Evolutionary conservation across 2,329 filamentous ascomycete genomes (phyloP), one percentile per base, ranked within the genome.

Genomic region (Arthroderma sp.): DNA sequence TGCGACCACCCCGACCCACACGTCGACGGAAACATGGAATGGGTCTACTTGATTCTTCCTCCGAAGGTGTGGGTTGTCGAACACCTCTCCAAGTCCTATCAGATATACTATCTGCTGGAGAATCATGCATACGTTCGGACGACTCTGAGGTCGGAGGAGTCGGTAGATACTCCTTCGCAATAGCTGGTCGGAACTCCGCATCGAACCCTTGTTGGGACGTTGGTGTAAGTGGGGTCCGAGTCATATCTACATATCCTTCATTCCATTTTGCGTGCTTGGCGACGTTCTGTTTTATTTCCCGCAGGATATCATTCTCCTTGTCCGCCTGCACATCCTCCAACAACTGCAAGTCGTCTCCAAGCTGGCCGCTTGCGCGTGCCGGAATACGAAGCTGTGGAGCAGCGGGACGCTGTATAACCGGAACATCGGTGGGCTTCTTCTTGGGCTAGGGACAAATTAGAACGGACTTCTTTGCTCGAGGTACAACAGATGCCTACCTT

Each of bases 191-290:
- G 69, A 85, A 88, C 51, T 75, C 75, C 47, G 72, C 64, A 50
- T 81, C 73, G 53, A 71, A 70, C 36, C 67, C 70, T 52, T 76
- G 71, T 47, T 85, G 81, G 56, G 77, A 72, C 37, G 85, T 78
- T 22, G 87, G 87, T 42, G 84, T 85, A 52, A 96, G 75, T 42
- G 89, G 87, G 52, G 81, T 80, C 67, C 81, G 80, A 49, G 89
- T 95, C 60, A 87, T 74, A 67, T 96, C 88, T 56, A 93, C 77
- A 69, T 85, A 87, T 58, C 85, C 83, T 55, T 84, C 75, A 65
- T 95, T 95, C 87, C 89, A 95, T 61, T 83, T 80, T 55, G 83
- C 78, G 66, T 95, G 89, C 64, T 91, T 89, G 55, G 82, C 75
- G 44, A 93, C 80, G 64, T 93, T 89, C 55, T 78, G 78, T 62